phyloP scores from a whole-genome alignment of 1,284 basidiomycete genomes.

The Puccinia hordei region DNA sequence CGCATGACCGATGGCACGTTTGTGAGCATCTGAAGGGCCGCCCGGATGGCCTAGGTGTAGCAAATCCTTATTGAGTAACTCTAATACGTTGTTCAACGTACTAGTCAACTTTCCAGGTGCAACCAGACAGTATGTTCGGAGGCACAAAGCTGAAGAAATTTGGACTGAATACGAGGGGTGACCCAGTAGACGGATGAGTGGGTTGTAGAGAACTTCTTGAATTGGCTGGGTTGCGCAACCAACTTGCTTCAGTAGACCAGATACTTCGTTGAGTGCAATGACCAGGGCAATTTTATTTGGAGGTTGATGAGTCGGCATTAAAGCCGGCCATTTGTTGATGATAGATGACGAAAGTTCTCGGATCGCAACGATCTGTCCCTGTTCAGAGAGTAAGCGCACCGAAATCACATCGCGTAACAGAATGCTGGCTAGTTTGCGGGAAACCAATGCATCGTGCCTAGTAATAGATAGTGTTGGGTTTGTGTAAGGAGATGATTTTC shows the following conservation, averaged over 20 bases:
- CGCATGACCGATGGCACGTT: slow-evolving; percentile 76
- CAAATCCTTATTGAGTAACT: slow-evolving; percentile 72
- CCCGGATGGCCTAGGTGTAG: slow-evolving; percentile 66
- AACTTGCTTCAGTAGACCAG: slow-evolving; percentile 80
- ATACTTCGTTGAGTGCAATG: slow-evolving; percentile 78
- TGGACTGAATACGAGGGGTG: slow-evolving; percentile 87
- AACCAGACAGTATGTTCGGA: slow-evolving; percentile 84
- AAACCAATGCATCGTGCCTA: slow-evolving; percentile 67
- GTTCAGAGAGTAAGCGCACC: slow-evolving; percentile 82
- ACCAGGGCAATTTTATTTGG: slow-evolving; percentile 73
- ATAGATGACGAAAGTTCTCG: slow-evolving; percentile 79
- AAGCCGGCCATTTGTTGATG: slow-evolving; percentile 85
- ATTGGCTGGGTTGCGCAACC: slow-evolving; percentile 88
- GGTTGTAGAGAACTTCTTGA: slow-evolving; percentile 84
- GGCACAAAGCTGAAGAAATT: slow-evolving; percentile 79
- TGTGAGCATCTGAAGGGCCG: slow-evolving; percentile 65
- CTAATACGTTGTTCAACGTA: slow-evolving; percentile 68
- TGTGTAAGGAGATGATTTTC: slow-evolving; percentile 53
- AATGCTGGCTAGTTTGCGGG: slow-evolving; percentile 73
- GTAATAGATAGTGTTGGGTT: slow-evolving; percentile 53
- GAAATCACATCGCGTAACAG: slow-evolving; percentile 83
- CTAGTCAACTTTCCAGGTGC: slow-evolving; percentile 76
- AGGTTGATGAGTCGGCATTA: slow-evolving; percentile 79
- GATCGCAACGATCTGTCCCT: slow-evolving; percentile 87
- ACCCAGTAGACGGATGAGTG: slow-evolving; percentile 77